phyloP scores from a whole-genome alignment of 2,329 filamentous ascomycete species.

The Aquanectria penicillioides region DNA sequence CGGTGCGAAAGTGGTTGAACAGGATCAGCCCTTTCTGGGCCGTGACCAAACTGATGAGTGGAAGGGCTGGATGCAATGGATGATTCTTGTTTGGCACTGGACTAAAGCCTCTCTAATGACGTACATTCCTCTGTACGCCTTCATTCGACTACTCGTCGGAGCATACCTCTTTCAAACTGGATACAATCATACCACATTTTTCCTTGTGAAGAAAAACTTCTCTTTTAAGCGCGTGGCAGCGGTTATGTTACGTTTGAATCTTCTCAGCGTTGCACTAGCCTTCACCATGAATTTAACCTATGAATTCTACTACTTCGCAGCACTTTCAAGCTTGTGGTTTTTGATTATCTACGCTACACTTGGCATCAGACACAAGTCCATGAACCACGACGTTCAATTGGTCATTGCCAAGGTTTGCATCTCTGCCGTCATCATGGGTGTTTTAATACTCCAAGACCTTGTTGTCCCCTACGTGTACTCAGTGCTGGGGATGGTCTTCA shows the following conservation, averaged over 20 bases:
- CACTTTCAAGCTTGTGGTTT: constrained; percentile 70
- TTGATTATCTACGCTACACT: constrained; percentile 65
- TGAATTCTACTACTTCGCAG: constrained; percentile 65
- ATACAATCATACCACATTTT: constrained; percentile 69
- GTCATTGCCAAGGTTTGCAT: constrained; percentile 59
- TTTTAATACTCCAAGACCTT: constrained; percentile 28
- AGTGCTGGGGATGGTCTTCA: constrained; percentile 51
- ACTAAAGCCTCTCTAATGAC: constrained; percentile 53
- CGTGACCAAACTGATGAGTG: constrained; percentile 70
- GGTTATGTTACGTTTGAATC: constrained; percentile 67
- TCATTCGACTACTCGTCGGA: constrained; percentile 63
- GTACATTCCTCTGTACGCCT: constrained; percentile 58
- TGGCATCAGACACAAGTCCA: constrained; percentile 46
- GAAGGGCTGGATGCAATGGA: constrained; percentile 72
- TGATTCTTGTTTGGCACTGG: constrained; percentile 65
- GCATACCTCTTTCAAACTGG: constrained; percentile 71
- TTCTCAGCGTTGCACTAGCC: constrained; percentile 62
- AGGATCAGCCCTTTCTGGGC: constrained; percentile 35
- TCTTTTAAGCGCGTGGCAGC: constrained; percentile 61
- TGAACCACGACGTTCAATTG: constrained; percentile 56
- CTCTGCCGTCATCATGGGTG: constrained; percentile 52
- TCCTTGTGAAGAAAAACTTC: constrained; percentile 65
- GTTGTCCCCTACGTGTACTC: constrained; percentile 32
- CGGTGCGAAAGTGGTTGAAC: constrained; percentile 3
- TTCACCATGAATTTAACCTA: constrained; percentile 66